phyloP scores from a whole-genome alignment of 2,329 filamentous ascomycete species.

The Colletotrichum sojae region DNA sequence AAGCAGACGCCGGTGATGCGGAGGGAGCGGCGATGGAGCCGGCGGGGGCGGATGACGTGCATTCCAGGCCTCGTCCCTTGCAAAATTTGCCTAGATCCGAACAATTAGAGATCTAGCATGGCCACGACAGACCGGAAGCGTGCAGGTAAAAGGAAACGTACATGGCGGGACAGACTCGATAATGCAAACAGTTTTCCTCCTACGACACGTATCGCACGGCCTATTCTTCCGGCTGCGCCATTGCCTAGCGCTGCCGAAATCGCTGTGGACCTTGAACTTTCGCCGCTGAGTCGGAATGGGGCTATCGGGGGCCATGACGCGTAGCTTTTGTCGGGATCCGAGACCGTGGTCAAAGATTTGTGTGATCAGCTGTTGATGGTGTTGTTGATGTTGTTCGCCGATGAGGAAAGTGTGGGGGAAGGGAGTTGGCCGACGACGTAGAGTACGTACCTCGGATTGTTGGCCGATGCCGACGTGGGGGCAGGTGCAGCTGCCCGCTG shows the following conservation, averaged over 20 bases:
- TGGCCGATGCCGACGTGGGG: background rate
- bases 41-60: background rate
- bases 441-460: too few species aligned
- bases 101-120: background rate
- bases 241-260: constrained; percentile 56
- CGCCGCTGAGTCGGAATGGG: constrained; percentile 41
- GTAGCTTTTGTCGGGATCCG: background rate
- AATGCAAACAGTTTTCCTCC: constrained; percentile 62
- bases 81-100: constrained; percentile 50
- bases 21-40: background rate
- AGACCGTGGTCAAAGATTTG: too few species aligned
- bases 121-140: background rate
- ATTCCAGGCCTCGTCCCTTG: constrained; percentile 44
- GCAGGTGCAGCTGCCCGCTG: too few species aligned
- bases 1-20: background rate
- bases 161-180: constrained; percentile 60
- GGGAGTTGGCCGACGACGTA: background rate
- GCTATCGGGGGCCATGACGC: background rate
- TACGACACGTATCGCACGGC: constrained; percentile 61
- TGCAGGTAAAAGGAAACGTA: constrained; percentile 45
- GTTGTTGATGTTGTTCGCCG: too few species aligned
- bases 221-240: constrained; percentile 61
- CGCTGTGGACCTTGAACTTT: constrained; percentile 58
- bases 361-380: too few species aligned
- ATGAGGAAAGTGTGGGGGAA: background rate